These are phyloP conservation scores for Eutypa lata DNA, from an alignment of 2,329 filamentous ascomycete genomes.

Conservation along the genomic window DNA sequence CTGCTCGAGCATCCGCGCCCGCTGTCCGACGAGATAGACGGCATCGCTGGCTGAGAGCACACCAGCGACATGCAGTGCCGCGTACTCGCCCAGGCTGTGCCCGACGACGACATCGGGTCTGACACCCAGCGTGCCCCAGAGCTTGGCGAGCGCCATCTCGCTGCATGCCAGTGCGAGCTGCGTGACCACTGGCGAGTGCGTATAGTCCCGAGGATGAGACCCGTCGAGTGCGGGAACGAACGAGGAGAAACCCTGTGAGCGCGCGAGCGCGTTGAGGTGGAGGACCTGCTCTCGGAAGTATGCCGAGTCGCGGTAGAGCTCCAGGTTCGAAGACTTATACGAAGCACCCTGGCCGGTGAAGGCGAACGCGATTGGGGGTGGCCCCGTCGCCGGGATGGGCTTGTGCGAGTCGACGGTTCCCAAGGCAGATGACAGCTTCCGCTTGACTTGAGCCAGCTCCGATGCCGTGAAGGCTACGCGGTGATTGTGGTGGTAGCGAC, in stretches of 20 bases:
- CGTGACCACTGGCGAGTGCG: constrained; percentile 12
- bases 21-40: constrained; percentile 63
- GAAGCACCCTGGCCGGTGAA: constrained; percentile 45
- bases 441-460: background rate
- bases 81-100: constrained; percentile 69
- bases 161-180: constrained; percentile 47
- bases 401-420: constrained; percentile 13
- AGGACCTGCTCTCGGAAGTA: constrained; percentile 32
- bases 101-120: constrained; percentile 49
- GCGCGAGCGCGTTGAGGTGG: constrained; percentile 28
- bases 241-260: constrained; percentile 33
- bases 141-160: constrained; percentile 48
- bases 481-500: constrained; percentile 10
- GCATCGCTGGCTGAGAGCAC: constrained; percentile 65
- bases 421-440: background rate
- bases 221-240: constrained; percentile 16
- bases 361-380: constrained; percentile 32
- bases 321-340: constrained; percentile 27
- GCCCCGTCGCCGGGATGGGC: constrained; percentile 16
- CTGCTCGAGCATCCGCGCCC: constrained; percentile 59
- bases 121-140: constrained; percentile 50
- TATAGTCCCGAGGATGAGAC: too few species aligned
- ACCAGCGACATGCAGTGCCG: constrained; percentile 64
- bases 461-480: constrained; percentile 1
- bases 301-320: constrained; percentile 30